A percentile compares a stretch with the other conserved stretches of the same genome.
Conservation (phyloP, 768 basidiomycete species). For the Leucosporidium yakuticum region DNA sequence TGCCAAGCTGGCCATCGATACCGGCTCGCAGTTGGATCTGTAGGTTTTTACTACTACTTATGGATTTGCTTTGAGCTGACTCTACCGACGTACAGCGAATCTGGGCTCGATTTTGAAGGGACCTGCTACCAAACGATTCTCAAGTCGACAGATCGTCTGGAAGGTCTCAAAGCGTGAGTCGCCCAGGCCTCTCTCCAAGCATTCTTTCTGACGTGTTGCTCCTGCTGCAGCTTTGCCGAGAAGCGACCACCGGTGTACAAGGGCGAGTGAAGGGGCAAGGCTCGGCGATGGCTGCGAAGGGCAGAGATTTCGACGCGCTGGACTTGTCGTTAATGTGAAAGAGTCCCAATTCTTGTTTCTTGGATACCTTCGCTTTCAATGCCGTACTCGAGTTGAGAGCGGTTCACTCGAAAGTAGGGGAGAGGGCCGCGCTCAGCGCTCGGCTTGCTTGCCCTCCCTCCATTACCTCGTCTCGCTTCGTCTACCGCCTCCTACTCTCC, state of each 20-base stretch:
- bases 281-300: background rate
- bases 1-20: slow-evolving; percentile 30
- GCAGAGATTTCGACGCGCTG: no score
- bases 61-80: no score
- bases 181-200: no score
- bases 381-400: no score
- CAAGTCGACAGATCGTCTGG: slow-evolving; percentile 64
- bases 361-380: no score
- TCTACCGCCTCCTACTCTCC: background rate
- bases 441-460: background rate
- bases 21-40: slow-evolving; percentile 18
- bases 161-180: slow-evolving; percentile 68
- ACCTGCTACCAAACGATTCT: slow-evolving; percentile 76
- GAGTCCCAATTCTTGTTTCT: no score
- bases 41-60: background rate
- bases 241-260: slow-evolving; percentile 33
- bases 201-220: background rate
- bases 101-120: slow-evolving; percentile 87
- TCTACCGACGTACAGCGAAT: background rate
- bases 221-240: slow-evolving; percentile 26
- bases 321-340: no score
- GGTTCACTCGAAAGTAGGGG: no score
- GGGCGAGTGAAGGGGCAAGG: no score
- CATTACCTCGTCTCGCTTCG: background rate
- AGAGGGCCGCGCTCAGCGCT: background rate